phyloP scores from a whole-genome alignment of 1,284 basidiomycete species.

The Lentinula novae-zelandiae region DNA sequence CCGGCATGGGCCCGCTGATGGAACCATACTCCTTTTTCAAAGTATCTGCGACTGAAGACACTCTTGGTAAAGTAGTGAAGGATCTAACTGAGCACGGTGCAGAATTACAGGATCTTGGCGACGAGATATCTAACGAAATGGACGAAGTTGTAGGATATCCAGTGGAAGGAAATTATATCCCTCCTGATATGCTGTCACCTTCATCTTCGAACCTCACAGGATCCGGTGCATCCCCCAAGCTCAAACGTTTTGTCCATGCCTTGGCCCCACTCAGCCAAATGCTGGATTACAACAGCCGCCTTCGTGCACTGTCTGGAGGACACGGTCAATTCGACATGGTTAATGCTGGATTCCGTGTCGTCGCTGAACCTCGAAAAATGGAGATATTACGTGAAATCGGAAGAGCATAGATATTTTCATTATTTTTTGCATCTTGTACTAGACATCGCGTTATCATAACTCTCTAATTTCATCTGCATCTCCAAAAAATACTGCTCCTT shows the following conservation, averaged over 20 bases:
- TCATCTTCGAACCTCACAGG: conserved; percentile 36
- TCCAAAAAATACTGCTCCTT: conserved; percentile 69
- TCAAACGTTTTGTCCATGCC: conserved; percentile 63
- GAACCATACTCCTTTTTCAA: conserved; percentile 72
- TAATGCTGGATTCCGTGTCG: conserved; percentile 69
- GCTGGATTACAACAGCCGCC: conserved; percentile 74
- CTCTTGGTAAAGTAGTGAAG: conserved; percentile 70
- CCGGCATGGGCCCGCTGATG: conserved; percentile 65
- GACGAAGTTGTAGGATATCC: conserved; percentile 48
- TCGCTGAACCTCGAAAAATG: conserved; percentile 51
- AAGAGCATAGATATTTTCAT: conserved; percentile 38
- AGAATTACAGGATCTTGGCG: conserved; percentile 63
- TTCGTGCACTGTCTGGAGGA: conserved; percentile 80
- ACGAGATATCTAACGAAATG: conserved; percentile 31
- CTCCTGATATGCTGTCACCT: conserved; percentile 69
- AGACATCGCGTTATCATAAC: conserved; percentile 31
- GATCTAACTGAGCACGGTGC: conserved; percentile 75
- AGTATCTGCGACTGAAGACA: conserved; percentile 60
- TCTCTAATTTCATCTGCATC: conserved; percentile 74
- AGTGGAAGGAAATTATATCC: conserved; percentile 66
- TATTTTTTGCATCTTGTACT: too few species aligned
- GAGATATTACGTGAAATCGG: conserved; percentile 78
- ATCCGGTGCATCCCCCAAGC: conserved; percentile 28
- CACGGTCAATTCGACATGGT: conserved; percentile 80
- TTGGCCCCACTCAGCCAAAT: conserved; percentile 75